A percentile compares a stretch with the other conserved stretches of the same genome.
These are phyloP conservation scores for Fusarium scirpi DNA, from an alignment of 2,329 filamentous ascomycete genomes.

Conservation along the genomic window DNA sequence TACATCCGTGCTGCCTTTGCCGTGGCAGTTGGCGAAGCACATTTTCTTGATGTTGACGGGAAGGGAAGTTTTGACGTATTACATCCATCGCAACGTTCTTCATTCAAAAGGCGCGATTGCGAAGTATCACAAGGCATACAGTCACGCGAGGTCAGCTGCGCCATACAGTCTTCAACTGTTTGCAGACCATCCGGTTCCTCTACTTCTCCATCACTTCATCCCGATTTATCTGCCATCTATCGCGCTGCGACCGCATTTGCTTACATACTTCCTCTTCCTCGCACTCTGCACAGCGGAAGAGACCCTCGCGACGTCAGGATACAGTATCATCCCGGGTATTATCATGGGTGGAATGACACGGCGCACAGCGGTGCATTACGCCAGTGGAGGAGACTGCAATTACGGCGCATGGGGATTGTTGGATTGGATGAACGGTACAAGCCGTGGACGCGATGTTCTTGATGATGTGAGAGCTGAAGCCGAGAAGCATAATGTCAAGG, in stretches of 20 bases:
- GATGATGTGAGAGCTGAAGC: slow-evolving; percentile 68
- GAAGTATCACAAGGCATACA: slow-evolving; percentile 57
- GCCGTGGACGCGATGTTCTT: slow-evolving; percentile 62
- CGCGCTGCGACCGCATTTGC: slow-evolving; percentile 74
- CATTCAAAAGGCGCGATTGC: slow-evolving; percentile 63
- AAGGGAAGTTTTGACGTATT: slow-evolving; percentile 75
- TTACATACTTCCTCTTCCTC: slow-evolving; percentile 77
- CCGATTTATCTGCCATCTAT: slow-evolving; percentile 75
- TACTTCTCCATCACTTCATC: slow-evolving; percentile 72
- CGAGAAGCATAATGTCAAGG: slow-evolving; percentile 66
- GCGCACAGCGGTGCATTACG: slow-evolving; percentile 65
- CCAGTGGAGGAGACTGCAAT: slow-evolving; percentile 67
- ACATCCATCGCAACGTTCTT: slow-evolving; percentile 77
- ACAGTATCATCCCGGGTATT: slow-evolving; percentile 68
- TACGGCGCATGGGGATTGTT: slow-evolving; percentile 72
- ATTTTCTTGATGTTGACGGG: slow-evolving; percentile 57
- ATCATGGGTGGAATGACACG: slow-evolving; percentile 64
- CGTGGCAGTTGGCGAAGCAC: slow-evolving; percentile 66
- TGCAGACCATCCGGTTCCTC: slow-evolving; percentile 75
- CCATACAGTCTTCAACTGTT: slow-evolving; percentile 72
- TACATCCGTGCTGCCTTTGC: slow-evolving; percentile 62
- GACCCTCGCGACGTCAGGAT: slow-evolving; percentile 75
- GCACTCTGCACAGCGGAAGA: slow-evolving; percentile 74
- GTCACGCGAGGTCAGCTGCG: slow-evolving; percentile 67
- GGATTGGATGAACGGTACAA: slow-evolving; percentile 71